These are phyloP conservation scores for Fraxinus cuspidata DNA, from an alignment of 257 asterid genomes.

Conservation along the genomic window DNA sequence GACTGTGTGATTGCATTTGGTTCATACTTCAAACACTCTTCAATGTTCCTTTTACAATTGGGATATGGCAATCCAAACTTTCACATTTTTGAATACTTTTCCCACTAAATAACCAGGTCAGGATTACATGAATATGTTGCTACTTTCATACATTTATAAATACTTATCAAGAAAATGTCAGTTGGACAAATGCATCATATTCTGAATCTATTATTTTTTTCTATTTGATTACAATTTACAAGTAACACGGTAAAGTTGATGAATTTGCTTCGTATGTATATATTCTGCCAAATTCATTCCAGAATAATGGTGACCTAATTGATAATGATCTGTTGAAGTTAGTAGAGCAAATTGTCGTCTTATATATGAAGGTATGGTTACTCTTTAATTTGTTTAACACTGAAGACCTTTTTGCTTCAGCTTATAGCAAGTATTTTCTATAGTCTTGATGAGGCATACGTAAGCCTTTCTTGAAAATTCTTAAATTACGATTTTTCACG, in stretches of 20 bases:
- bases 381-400: neutral
- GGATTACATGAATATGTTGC: neutral
- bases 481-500: constrained; percentile 17
- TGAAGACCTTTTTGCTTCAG: neutral
- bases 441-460: neutral
- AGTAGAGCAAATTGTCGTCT: constrained; percentile 82
- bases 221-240: neutral
- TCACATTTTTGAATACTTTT: neutral
- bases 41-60: neutral
- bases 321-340: constrained; percentile 74
- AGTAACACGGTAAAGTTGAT: too few species aligned
- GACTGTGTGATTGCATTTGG: neutral
- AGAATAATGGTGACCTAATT: constrained; percentile 55
- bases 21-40: neutral
- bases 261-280: neutral
- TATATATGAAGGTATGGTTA: constrained; percentile 76
- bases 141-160: neutral
- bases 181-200: neutral
- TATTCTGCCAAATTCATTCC: constrained; percentile 26
- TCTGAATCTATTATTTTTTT: neutral
- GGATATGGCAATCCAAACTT: neutral
- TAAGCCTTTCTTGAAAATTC: constrained; percentile 12
- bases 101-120: neutral
- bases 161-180: neutral
- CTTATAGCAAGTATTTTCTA: neutral